Percentiles rank a stretch among this genome's conserved stretches.
phyloP scores from a whole-genome alignment of 2,329 filamentous ascomycete genomes.

The Xylaria sp. region DNA sequence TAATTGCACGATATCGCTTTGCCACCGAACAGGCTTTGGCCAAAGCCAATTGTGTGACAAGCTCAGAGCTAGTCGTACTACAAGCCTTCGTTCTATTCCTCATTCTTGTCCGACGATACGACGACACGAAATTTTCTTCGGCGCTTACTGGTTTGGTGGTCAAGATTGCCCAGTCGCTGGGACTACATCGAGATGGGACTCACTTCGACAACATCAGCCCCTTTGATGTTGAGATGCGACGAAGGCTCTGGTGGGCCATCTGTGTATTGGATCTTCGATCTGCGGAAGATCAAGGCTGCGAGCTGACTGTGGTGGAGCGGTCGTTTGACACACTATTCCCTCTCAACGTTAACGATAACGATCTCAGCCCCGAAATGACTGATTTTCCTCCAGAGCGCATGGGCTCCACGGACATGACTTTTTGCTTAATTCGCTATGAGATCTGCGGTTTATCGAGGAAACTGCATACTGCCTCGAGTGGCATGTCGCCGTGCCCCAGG shows the following conservation, averaged over 20 bases:
- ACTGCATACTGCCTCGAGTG: conserved; percentile 52
- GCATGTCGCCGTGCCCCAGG: conserved; percentile 47
- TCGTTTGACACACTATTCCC: conserved; percentile 65
- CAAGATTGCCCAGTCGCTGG: conserved; percentile 63
- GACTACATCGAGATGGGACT: conserved; percentile 67
- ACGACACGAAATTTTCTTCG: conserved; percentile 67
- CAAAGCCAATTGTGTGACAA: conserved; percentile 69
- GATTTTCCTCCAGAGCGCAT: conserved; percentile 58
- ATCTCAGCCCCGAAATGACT: conserved; percentile 60
- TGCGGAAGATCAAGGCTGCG: conserved; percentile 68
- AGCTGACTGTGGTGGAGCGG: conserved; percentile 57
- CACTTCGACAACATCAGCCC: conserved; percentile 63
- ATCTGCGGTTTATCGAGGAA: conserved; percentile 55
- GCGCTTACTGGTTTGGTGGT: conserved; percentile 71
- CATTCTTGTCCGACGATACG: conserved; percentile 61
- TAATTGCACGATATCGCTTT: conserved; percentile 61
- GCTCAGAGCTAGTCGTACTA: conserved; percentile 67
- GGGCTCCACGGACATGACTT: conserved; percentile 65
- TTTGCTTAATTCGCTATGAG: conserved; percentile 56
- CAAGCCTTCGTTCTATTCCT: conserved; percentile 72
- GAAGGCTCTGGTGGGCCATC: conserved; percentile 71
- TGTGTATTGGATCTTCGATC: conserved; percentile 68
- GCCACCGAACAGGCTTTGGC: conserved; percentile 69
- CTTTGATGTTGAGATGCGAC: conserved; percentile 71
- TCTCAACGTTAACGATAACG: conserved; percentile 66